Base-by-base conservation (phyloP, 139 green algal species). In the Chlorella sp. region DNA sequence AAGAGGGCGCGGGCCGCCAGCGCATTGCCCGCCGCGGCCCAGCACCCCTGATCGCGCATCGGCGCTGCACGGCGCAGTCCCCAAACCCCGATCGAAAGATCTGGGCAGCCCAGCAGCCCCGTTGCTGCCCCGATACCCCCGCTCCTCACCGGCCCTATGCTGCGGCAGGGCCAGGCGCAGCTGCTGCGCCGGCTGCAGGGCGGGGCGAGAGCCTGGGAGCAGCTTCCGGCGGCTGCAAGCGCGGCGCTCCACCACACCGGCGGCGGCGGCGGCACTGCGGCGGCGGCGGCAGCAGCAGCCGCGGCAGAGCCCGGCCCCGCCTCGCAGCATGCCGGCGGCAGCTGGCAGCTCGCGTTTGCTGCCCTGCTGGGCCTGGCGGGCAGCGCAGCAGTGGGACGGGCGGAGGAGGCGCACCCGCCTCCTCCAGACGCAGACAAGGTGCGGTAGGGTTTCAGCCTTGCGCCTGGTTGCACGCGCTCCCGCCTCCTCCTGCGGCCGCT, bases 341-440 rank as follows among this genome's bases (percentile, higher is more conserved):
- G 75, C 75, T 82, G 75, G 75, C 75, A 82, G 75, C 75, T 82
- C 15, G 75, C 75, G 21, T 23, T 71, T n/a, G 75, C 51, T 11
- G 75, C 56, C 2, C 36, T 82, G 56, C 34, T 82, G 32, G 75
- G 75, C 2, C 23, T 82, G 36, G 34, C 28, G 7, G 75, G 75
- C 21, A 57, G 32, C 7, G 36, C 32, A 2, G 12, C 75, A 21
- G 56, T 4, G 15, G 56, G 56, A 21, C 38, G 57, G 0, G 75
- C 75, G 16, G 75, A 82, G 36, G 56, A 38, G 28, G 12, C 28
- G 21, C 15, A 36, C 12, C 75, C 34, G 34, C 56, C 75, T 12
- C 75, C 75, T 13, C 75, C 75, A 15, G 75, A 82, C 28, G 17
- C 56, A 30, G 56, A 82, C 21, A 67, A 82, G 75, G 75, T 71